These are phyloP conservation scores for Actinomortierella ambigua DNA, from an alignment of 371 early-diverging fungal genomes.

Conservation along the genomic window DNA sequence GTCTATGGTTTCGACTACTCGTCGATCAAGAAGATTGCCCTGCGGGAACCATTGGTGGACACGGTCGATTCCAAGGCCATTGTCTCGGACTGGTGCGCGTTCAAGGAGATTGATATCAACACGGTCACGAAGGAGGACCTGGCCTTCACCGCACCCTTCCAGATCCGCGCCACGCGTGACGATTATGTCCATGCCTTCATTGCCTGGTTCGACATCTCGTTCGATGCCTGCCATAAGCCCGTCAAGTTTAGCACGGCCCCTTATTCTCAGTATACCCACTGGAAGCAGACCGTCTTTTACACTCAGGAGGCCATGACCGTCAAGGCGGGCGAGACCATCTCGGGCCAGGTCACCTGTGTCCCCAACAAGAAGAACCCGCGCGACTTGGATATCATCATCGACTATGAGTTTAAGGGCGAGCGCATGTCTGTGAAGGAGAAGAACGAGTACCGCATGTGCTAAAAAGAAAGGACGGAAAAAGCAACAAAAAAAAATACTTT, in stretches of 20 bases:
- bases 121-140: conserved; percentile 87
- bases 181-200: conserved; percentile 92
- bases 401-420: conserved; percentile 74
- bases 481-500: not conserved
- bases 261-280: conserved; percentile 91
- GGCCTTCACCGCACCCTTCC: conserved; percentile 81
- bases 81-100: conserved; percentile 69
- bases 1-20: conserved; percentile 95
- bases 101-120: conserved; percentile 84
- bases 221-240: conserved; percentile 86
- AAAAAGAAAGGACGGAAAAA: conserved; percentile 7
- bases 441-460: conserved; percentile 88
- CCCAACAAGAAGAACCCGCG: conserved; percentile 92
- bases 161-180: conserved; percentile 73
- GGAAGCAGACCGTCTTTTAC: conserved; percentile 98
- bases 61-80: conserved; percentile 83
- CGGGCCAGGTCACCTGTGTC: conserved; percentile 77
- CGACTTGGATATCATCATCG: conserved; percentile 91
- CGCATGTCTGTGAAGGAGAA: conserved; percentile 63
- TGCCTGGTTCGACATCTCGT: conserved; percentile 94
- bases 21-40: conserved; percentile 85
- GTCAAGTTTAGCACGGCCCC: conserved; percentile 91
- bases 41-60: conserved; percentile 94
- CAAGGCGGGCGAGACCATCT: conserved; percentile 81
- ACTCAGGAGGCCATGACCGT: conserved; percentile 72